Conservation (phyloP, 768 basidiomycete genomes). For the Pisolithus albus region DNA sequence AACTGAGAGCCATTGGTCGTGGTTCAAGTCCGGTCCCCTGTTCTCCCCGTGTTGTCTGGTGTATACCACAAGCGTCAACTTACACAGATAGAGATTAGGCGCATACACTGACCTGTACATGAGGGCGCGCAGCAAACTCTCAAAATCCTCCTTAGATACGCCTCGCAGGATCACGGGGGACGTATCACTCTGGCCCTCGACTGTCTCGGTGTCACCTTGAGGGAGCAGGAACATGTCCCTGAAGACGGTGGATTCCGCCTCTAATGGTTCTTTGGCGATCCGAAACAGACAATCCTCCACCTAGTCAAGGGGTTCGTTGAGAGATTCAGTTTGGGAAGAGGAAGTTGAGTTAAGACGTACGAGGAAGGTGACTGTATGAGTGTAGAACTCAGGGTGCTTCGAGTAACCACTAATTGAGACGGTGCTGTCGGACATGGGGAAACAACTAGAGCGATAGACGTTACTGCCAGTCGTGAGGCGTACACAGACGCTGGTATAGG, state of each 20-base stretch:
- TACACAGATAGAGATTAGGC: neutral
- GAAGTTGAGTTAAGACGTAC: too few relatives aligned
- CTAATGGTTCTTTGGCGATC: constrained; percentile 12
- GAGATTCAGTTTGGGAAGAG: neutral
- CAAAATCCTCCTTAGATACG: constrained; percentile 15
- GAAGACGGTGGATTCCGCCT: constrained; percentile 14
- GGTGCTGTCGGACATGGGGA: too few relatives aligned
- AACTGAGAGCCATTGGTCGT: neutral
- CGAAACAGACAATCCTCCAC: constrained; percentile 18
- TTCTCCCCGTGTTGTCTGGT: neutral
- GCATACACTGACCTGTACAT: constrained; percentile 6
- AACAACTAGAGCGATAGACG: too few relatives aligned
- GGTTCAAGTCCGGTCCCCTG: neutral
- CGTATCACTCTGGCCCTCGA: constrained; percentile 12
- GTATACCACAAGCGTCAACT: neutral
- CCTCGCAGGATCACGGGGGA: constrained; percentile 12
- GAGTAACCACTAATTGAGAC: too few relatives aligned
- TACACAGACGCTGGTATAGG: too few relatives aligned
- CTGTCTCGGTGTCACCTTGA: neutral
- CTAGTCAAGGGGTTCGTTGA: neutral
- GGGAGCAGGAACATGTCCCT: constrained; percentile 16
- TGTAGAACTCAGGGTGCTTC: too few relatives aligned
- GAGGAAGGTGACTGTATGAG: too few relatives aligned
- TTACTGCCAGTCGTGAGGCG: too few relatives aligned
- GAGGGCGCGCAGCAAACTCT: neutral